phyloP scores from a whole-genome alignment of 2,329 filamentous ascomycete species.

The Penicillium brevicompactum region DNA sequence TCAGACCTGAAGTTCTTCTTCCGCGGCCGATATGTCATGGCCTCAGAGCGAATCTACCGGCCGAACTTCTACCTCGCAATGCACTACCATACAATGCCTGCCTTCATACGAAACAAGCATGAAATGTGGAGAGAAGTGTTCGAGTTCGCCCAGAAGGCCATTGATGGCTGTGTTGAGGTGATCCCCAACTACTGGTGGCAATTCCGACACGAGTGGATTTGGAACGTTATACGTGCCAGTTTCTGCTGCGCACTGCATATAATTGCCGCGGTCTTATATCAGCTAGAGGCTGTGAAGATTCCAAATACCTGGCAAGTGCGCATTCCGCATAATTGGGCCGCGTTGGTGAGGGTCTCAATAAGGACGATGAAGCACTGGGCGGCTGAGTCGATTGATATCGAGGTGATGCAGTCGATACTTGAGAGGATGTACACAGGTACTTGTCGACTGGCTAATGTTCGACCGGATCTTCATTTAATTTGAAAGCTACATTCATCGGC shows the following conservation, averaged over 20 bases:
- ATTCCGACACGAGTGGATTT: slow-evolving; percentile 27
- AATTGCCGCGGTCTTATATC: slow-evolving; percentile 19
- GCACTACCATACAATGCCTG: slow-evolving; percentile 23
- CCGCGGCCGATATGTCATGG: slow-evolving; percentile 15
- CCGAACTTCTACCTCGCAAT: slow-evolving; percentile 25
- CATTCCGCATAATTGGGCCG: slow-evolving; percentile 21
- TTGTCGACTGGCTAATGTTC: slow-evolving; percentile 20
- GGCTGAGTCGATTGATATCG: slow-evolving; percentile 21
- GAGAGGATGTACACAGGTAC: slow-evolving; percentile 27
- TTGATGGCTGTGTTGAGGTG: slow-evolving; percentile 20
- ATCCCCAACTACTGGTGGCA: slow-evolving; percentile 24
- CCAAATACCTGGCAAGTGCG: slow-evolving; percentile 9
- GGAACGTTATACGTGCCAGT: slow-evolving; percentile 19
- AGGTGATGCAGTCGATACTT: slow-evolving; percentile 21
- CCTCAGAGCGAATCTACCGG: slow-evolving; percentile 23
- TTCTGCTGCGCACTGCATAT: slow-evolving; percentile 24
- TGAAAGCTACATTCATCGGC: neutral
- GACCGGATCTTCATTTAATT: slow-evolving; percentile 10
- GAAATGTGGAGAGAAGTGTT: slow-evolving; percentile 12
- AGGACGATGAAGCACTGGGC: slow-evolving; percentile 20
- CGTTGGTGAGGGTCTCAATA: slow-evolving; percentile 21
- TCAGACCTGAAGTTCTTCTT: slow-evolving; percentile 22
- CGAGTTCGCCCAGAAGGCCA: slow-evolving; percentile 18
- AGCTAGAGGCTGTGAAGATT: slow-evolving; percentile 5
- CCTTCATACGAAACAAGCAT: slow-evolving; percentile 9